A percentile compares a stretch with the other conserved stretches of the same genome.
phyloP scores from a whole-genome alignment of 2,329 filamentous ascomycete species.

The Fusarium globosum region DNA sequence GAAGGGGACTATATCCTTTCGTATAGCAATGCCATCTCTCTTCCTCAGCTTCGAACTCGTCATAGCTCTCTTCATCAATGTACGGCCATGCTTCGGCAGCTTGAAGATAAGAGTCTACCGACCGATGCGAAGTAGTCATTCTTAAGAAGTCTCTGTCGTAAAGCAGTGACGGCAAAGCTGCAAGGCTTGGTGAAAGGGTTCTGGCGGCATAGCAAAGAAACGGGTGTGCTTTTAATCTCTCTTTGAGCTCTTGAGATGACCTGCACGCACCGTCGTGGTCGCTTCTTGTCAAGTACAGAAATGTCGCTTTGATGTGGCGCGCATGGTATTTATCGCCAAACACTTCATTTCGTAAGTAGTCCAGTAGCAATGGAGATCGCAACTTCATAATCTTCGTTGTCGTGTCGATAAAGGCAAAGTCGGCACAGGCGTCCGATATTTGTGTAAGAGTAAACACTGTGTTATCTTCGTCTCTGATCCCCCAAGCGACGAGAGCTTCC shows the following conservation, averaged over 20 bases:
- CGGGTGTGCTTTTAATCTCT: not conserved
- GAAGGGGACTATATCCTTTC: not conserved
- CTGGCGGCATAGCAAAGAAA: conserved; percentile 10
- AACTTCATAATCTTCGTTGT: not conserved
- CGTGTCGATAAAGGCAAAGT: not conserved
- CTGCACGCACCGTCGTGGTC: not conserved
- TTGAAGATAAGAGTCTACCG: conserved; percentile 1
- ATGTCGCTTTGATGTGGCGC: rapidly evolving
- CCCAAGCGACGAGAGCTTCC: not conserved
- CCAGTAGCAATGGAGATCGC: not conserved
- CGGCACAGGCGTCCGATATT: not conserved
- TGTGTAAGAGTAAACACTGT: not conserved
- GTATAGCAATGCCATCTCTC: conserved; percentile 2
- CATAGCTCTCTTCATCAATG: not conserved
- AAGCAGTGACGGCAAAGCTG: rapidly evolving
- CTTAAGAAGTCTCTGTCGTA: not conserved
- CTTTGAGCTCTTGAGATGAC: not conserved
- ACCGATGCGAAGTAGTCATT: not conserved
- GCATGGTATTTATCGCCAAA: not conserved
- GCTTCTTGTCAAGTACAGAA: not conserved
- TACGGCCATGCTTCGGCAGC: not conserved
- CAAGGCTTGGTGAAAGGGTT: not conserved
- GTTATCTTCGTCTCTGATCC: not conserved
- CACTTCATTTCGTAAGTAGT: not conserved
- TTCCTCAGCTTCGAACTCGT: not conserved